A percentile compares a stretch with the other conserved stretches of the same genome.
phyloP scores from a whole-genome alignment of 768 basidiomycete genomes.

The Boletus vinaceobasis region DNA sequence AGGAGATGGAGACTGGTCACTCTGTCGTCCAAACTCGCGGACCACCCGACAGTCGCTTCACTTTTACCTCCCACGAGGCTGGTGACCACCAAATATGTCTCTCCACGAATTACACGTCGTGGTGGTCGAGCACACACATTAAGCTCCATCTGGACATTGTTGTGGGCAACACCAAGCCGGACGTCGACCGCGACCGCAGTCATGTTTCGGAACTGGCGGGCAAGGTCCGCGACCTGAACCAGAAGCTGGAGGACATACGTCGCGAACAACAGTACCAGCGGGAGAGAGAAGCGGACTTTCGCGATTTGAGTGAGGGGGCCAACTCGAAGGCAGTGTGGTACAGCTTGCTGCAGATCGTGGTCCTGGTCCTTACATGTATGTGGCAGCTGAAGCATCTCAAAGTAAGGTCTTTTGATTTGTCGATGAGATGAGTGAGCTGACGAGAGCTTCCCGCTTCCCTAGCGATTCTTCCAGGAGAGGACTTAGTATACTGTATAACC shows the following conservation, averaged over 20 bases:
- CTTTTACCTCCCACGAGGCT: constrained; percentile 95
- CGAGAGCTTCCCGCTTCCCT: background rate
- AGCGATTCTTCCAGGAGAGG: constrained; percentile 87
- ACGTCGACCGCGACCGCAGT: constrained; percentile 81
- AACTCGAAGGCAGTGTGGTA: constrained; percentile 97
- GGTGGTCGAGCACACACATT: constrained; percentile 85
- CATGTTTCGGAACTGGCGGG: constrained; percentile 79
- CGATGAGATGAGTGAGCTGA: background rate
- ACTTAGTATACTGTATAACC: constrained; percentile 38
- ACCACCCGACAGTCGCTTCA: constrained; percentile 87
- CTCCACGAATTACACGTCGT: constrained; percentile 87
- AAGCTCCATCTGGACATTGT: constrained; percentile 93
- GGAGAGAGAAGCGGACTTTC: constrained; percentile 88
- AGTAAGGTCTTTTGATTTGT: constrained; percentile 41
- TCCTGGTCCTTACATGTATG: constrained; percentile 78
- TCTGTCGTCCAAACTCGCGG: constrained; percentile 87
- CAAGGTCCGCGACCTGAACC: constrained; percentile 89
- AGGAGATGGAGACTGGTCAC: constrained; percentile 88
- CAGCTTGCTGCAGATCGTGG: constrained; percentile 80
- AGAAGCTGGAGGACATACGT: constrained; percentile 88
- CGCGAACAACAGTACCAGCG: constrained; percentile 98
- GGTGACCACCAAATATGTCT: constrained; percentile 98
- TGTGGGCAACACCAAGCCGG: constrained; percentile 83
- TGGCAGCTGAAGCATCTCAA: constrained; percentile 95
- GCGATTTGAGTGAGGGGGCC: constrained; percentile 83